A percentile compares a stretch with the other conserved stretches of the same genome.
Evolutionary conservation across 768 basidiomycete species (phyloP).

Genomic region (Russula lepida): DNA sequence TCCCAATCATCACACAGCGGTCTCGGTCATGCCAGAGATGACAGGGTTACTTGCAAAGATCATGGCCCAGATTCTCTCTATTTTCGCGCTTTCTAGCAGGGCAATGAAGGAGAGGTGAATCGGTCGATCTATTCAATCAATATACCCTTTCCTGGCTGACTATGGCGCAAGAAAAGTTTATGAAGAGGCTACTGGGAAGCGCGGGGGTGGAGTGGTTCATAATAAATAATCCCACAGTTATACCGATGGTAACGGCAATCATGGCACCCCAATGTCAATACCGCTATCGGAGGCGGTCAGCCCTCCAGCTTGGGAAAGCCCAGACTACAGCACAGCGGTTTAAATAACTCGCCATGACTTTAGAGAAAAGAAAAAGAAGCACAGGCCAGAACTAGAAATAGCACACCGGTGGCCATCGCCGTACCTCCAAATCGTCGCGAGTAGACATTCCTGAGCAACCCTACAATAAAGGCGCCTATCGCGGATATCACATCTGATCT

Average conservation of each 20-base stretch:
- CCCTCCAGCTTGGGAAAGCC: slow-evolving; percentile 79
- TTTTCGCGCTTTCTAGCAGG: too few relatives aligned
- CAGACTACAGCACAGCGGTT: slow-evolving; percentile 42
- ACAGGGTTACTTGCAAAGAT: too few relatives aligned
- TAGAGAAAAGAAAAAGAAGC: background rate
- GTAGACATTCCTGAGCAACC: slow-evolving; percentile 67
- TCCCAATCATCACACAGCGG: too few relatives aligned
- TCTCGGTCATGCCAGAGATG: too few relatives aligned
- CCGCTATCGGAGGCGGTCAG: slow-evolving; percentile 71
- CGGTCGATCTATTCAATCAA: too few relatives aligned
- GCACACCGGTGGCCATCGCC: slow-evolving; percentile 82
- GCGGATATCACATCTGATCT: slow-evolving; percentile 75
- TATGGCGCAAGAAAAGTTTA: too few relatives aligned
- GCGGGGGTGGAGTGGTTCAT: too few relatives aligned
- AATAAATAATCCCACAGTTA: slow-evolving; percentile 80
- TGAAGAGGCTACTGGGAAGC: too few relatives aligned
- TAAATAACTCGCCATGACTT: slow-evolving; percentile 13
- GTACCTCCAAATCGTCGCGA: slow-evolving; percentile 75
- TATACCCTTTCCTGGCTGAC: too few relatives aligned
- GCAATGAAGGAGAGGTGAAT: too few relatives aligned
- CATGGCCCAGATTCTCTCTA: too few relatives aligned
- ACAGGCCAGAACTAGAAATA: slow-evolving; percentile 77
- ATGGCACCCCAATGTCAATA: slow-evolving; percentile 81
- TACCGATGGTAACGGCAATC: slow-evolving; percentile 84
- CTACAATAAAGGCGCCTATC: slow-evolving; percentile 73